These are phyloP conservation scores for Fonsecaea pedrosoi DNA, from an alignment of 2,329 filamentous ascomycete species.

Conservation along the genomic window DNA sequence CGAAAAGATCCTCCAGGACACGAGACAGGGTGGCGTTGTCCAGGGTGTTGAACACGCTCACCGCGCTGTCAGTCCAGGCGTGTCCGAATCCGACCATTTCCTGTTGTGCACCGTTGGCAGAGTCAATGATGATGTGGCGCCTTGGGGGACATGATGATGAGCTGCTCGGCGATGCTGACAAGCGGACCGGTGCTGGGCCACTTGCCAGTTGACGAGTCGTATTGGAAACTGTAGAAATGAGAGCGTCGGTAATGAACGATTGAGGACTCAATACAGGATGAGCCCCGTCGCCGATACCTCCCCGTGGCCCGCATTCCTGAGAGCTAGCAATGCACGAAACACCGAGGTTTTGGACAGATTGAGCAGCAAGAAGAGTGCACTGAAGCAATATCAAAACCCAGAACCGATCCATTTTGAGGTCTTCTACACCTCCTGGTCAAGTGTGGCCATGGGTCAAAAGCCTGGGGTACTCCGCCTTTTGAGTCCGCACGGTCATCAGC, in stretches of 20 bases:
- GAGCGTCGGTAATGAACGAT: conserved; percentile 27
- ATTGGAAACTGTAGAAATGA: conserved; percentile 11
- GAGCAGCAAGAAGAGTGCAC: conserved; percentile 1
- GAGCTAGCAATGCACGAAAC: conserved; percentile 22
- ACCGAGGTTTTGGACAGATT: conserved; percentile 19
- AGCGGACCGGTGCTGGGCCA: conserved; percentile 16
- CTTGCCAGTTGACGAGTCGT: conserved; percentile 17
- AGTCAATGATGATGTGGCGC: conserved; percentile 21
- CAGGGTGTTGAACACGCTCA: conserved; percentile 46
- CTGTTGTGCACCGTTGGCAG: conserved; percentile 19
- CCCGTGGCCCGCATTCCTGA: conserved; percentile 22
- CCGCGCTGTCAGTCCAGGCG: conserved; percentile 50
- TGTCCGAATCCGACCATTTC: conserved; percentile 47
- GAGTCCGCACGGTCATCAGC: neutral
- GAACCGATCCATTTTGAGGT: neutral
- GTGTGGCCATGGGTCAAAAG: neutral
- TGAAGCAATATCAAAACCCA: neutral
- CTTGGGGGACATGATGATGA: conserved; percentile 15
- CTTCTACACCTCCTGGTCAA: neutral
- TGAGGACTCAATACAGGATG: conserved; percentile 20
- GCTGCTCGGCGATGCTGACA: conserved; percentile 8
- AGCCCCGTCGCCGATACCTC: conserved; percentile 22
- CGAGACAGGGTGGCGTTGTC: conserved; percentile 42
- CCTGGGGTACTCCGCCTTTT: neutral
- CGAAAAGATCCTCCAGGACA: conserved; percentile 47